Conservation (phyloP, 768 basidiomycete genomes). For the Nidula microcarpa region DNA sequence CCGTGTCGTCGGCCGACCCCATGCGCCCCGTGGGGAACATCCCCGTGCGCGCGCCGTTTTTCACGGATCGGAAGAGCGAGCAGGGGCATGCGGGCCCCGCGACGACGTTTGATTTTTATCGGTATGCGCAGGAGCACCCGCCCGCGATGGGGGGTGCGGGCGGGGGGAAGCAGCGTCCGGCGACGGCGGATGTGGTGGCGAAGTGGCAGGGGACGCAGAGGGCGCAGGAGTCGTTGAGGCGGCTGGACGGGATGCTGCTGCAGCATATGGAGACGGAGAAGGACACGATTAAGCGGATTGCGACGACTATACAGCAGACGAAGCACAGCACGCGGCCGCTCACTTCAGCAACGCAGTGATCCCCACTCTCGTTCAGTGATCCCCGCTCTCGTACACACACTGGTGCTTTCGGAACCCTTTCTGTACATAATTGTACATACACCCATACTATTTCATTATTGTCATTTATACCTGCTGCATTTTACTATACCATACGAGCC, state of each 20-base stretch:
- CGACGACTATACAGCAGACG: constrained; percentile 36
- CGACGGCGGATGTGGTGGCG: constrained; percentile 26
- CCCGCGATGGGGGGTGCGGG: constrained; percentile 4
- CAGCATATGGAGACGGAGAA: constrained; percentile 84
- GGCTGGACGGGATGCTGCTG: constrained; percentile 75
- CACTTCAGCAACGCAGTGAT: too few relatives aligned
- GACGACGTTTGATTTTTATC: constrained; percentile 42
- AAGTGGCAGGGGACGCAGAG: constrained; percentile 31
- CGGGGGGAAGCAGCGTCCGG: constrained; percentile 10
- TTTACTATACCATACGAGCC: constrained; percentile 14
- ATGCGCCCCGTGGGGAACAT: constrained; percentile 54
- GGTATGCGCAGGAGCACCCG: constrained; percentile 41
- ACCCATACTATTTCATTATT: too few relatives aligned
- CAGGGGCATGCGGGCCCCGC: constrained; percentile 28
- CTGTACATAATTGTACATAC: neutral
- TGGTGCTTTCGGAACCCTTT: neutral
- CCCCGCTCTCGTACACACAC: neutral
- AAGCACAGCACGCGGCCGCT: too few relatives aligned
- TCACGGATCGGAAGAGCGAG: constrained; percentile 42
- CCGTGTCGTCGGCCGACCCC: constrained; percentile 21
- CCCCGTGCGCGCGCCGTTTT: constrained; percentile 39
- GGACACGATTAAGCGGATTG: constrained; percentile 76
- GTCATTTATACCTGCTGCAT: constrained; percentile 15
- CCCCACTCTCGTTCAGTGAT: neutral
- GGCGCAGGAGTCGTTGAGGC: constrained; percentile 57